phyloP scores from a whole-genome alignment of 78 protist genomes.

The Dictyostelium firmibasis region DNA sequence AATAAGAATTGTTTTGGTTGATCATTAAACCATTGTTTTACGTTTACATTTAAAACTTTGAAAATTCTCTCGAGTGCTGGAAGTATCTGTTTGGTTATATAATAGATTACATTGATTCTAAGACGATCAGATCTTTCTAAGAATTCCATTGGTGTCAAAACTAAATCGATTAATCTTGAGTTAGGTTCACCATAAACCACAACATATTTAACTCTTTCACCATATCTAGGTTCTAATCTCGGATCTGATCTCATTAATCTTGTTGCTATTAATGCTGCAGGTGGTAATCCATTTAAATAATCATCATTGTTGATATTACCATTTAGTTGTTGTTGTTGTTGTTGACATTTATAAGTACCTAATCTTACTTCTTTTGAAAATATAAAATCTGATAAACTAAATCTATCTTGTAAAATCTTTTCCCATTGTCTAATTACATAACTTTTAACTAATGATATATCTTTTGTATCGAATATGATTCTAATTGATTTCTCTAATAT shows the following conservation, averaged over 20 bases:
- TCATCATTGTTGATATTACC: background rate
- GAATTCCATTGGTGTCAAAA: conserved; percentile 76
- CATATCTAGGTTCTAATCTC: conserved; percentile 87
- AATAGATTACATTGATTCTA: conserved; percentile 74
- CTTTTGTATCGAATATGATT: conserved; percentile 82
- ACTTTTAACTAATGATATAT: conserved; percentile 85
- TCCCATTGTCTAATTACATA: conserved; percentile 77
- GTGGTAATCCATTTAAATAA: conserved; percentile 67
- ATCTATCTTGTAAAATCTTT: conserved; percentile 77
- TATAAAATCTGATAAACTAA: conserved; percentile 82
- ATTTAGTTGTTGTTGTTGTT: background rate
- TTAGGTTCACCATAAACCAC: conserved; percentile 83
- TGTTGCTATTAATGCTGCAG: conserved; percentile 85
- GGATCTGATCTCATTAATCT: conserved; percentile 83
- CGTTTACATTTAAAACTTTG: conserved; percentile 84
- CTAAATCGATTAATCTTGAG: conserved; percentile 85
- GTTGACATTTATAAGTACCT: conserved; percentile 64
- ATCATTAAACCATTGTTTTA: conserved; percentile 56
- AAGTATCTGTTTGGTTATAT: conserved; percentile 91
- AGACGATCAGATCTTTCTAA: background rate
- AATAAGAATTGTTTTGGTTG: conserved; percentile 38
- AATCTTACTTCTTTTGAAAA: conserved; percentile 92
- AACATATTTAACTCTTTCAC: conserved; percentile 90
- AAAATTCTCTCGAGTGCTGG: conserved; percentile 91
- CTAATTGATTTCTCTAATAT: conserved; percentile 80